Evolutionary conservation across 73 alveolate genomes (phyloP), one percentile per base, ranked within the genome.

Genomic region (Paramecium octaurelia): DNA sequence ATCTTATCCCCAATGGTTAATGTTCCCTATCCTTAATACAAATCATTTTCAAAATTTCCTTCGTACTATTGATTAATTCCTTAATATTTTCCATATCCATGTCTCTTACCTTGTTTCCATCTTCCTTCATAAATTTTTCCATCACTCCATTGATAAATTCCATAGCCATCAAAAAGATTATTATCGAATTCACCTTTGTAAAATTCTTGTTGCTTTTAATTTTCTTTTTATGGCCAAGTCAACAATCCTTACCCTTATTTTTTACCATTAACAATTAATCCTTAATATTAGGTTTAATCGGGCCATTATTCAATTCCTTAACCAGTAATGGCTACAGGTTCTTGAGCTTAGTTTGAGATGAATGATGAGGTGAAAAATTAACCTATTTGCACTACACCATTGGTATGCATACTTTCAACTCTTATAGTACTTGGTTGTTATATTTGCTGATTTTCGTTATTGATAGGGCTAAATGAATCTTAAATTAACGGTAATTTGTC

Each of bases 51-150:
- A 5, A 73, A 73, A 10, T 73, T 14, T 6, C 87, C 87, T 73
- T 73, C 57, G 35, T 73, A 73, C 12, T 35, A 1, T 36, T 73
- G 34, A 35, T 36, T 73, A 0, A 7, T 73, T 73, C 84, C 84
- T 64, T 64, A 64, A 73, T 73, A 36, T 73, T 73, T 73, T 21
- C 94, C 94, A 70, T 31, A 58, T 20, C 94, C 94, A 86, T 88
- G 93, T 36, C 69, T 70, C 36, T 34, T 29, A 20, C 94, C 94
- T 36, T 88, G 4, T 88, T 64, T 44, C 70, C 70, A 88, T 12
- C 31, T 36, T 44, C 94, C 94, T 16, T 43, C 73, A 85, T 70
- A 88, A 4, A 29, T 23, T 43, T 34, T 88, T 35, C 94, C 94
- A 88, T 88, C 94, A 16, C 92, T 87, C 73, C 94, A 44, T 88